Conservation (phyloP, 129 eudicot species). For the Tanacetum coccineum region DNA sequence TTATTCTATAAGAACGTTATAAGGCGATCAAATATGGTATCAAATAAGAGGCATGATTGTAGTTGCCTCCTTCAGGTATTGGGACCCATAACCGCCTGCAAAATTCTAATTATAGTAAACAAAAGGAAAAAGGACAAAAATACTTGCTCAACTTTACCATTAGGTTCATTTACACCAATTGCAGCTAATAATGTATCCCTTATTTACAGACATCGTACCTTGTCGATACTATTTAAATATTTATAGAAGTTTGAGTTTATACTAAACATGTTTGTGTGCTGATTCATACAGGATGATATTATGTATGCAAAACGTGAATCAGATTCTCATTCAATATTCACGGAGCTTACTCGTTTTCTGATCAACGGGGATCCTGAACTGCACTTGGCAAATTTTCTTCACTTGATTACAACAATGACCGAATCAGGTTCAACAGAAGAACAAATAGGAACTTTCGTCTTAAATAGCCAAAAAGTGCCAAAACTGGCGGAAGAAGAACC, state of each 20-base stretch:
- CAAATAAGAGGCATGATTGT: slow-evolving; percentile 59
- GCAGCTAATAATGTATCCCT: neutral
- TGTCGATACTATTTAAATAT: neutral
- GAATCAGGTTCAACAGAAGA: slow-evolving; percentile 70
- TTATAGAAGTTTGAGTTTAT: neutral
- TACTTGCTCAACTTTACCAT: neutral
- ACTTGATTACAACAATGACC: slow-evolving; percentile 63
- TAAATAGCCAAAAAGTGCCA: slow-evolving; percentile 66
- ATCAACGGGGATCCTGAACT: slow-evolving; percentile 47
- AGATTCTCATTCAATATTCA: slow-evolving; percentile 60
- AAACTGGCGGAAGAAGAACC: slow-evolving; percentile 54
- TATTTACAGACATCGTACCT: no score
- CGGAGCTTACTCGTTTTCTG: slow-evolving; percentile 65
- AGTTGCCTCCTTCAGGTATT: slow-evolving; percentile 44
- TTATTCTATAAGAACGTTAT: slow-evolving; percentile 67
- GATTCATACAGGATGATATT: slow-evolving; percentile 27
- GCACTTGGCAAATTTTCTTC: slow-evolving; percentile 80
- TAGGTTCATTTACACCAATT: neutral
- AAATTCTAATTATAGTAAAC: no score
- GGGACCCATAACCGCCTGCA: no score
- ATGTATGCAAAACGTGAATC: slow-evolving; percentile 50
- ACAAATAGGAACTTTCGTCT: slow-evolving; percentile 56
- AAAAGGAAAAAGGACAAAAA: no score
- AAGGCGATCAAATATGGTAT: slow-evolving; percentile 36
- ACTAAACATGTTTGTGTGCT: neutral